Base-by-base conservation (phyloP, 164 flowering plant species). In the Stephania yunnanensis region DNA sequence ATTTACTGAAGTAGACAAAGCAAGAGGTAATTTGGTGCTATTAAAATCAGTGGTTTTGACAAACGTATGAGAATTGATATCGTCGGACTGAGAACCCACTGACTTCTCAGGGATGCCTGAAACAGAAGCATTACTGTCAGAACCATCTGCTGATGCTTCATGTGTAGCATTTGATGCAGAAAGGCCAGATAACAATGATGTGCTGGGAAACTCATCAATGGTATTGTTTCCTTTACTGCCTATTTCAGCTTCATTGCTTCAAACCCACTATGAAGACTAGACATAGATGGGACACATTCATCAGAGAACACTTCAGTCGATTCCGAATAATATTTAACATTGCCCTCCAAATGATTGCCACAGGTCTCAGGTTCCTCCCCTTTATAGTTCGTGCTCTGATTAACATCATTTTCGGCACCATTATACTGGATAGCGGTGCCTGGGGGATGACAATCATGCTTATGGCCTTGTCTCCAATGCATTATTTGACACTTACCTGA, bases 381-480 rank as follows among this genome's bases (percentile, higher is more conserved):
- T 69, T 71, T 74, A 55, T 64, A 48, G 48, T 48, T 58, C 13
- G 31, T 72, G 31, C 78, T 75, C 17, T 42, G 68, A 77, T 36
- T 75, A 65, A 71, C 68, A 46, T 80, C 77, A n/a, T 67, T 71
- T 78, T 46, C 80, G 12, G 45, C 69, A 76, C 79, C 84, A 74
- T 67, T 77, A 70, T 6, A 71, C 22, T 68, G 76, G 22, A 29
- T 48, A 70, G 67, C n/a, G 13, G 46, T 44, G 46, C 31, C 20
- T 19, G 84, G 83, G 72, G 90, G 93, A 58, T 46, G 87, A 72
- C 97, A 92, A 68, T 89, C 90, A 6, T 89, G 87, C 81, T 86
- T 91, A 85, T 92, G 97, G 48, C 95, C 95, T 86, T 86, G 85
- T 76, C 97, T 85, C 97, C 97, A 92, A 71, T 92, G 97, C 75